Evolutionary conservation across 345 rosid genomes (phyloP), one percentile per base, ranked within the genome.

Genomic region (Nasturtium officinale): DNA sequence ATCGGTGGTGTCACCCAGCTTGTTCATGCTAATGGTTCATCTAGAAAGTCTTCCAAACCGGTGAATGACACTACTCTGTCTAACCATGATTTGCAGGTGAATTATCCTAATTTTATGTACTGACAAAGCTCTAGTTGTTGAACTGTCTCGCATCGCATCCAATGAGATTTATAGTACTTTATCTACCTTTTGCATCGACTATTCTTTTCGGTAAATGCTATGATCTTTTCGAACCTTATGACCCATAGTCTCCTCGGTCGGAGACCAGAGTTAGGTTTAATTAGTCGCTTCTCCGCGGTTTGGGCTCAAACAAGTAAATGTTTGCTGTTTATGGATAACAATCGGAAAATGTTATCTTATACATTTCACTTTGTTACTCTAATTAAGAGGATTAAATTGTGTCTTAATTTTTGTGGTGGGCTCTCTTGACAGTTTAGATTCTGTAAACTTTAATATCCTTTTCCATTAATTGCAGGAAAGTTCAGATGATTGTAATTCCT

Each of bases 1-100:
- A 86, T 91, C 53, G 82, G 92, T 32, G 90, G 90, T 42, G 74
- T 83, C 62, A 79, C 77, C 5, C 87, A 76, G 11, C 81, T 92
- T 30, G 80, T 88, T 81, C 82, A 81, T 69, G 51, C 87, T 46
- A 85, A 87, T 85, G 87, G 82, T 26, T 80, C 87, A 74, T 80
- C 84, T 60, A 53, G 61, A 26, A 81, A 76, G 81, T 76, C 51
- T 40, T 73, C 76, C 7, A 81, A 65, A 40, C 77, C 77, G 7
- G 65, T 71, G 45, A 87, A 83, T 71, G 69, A 72, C 29, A 78
- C 72, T 61, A 18, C 71, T 10, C 48, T 21, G 45, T 71, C 77
- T 32, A 85, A 79, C 80, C 87, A 69, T 28, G 78, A 69, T 28
- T 47, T 78, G 72, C 84, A 83, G 96, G 98, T 92, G 77, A 37